phyloP scores from a whole-genome alignment of 2,329 filamentous ascomycete genomes.

The Madurella fahalii region DNA sequence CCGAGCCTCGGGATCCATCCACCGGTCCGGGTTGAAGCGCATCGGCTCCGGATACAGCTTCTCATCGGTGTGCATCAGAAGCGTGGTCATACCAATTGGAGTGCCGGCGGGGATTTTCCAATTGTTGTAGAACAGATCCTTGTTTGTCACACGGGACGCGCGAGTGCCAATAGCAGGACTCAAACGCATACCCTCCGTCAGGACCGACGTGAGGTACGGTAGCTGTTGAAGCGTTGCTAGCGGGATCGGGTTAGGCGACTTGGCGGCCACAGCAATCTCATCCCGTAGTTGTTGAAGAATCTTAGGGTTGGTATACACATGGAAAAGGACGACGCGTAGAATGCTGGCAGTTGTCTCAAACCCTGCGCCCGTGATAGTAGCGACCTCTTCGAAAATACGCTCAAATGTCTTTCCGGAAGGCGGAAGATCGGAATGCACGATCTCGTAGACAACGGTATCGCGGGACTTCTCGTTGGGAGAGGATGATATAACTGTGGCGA shows the following conservation, averaged over 20 bases:
- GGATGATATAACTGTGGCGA: neutral
- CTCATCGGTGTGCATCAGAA: slow-evolving; percentile 27
- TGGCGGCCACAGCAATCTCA: slow-evolving; percentile 29
- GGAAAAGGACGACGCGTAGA: slow-evolving; percentile 33
- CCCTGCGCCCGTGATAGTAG: slow-evolving; percentile 33
- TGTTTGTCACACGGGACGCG: slow-evolving; percentile 37
- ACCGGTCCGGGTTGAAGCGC: slow-evolving; percentile 29
- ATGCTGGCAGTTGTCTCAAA: slow-evolving; percentile 35
- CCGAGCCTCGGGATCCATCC: slow-evolving; percentile 19
- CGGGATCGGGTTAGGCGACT: neutral
- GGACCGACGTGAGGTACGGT: slow-evolving; percentile 40
- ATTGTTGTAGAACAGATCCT: slow-evolving; percentile 21
- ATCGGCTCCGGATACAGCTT: slow-evolving; percentile 17
- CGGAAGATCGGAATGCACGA: slow-evolving; percentile 31
- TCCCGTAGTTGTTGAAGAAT: slow-evolving; percentile 29
- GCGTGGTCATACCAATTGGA: slow-evolving; percentile 27
- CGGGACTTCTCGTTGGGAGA: neutral
- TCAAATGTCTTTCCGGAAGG: slow-evolving; percentile 30
- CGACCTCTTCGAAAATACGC: slow-evolving; percentile 34
- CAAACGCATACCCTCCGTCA: slow-evolving; percentile 44
- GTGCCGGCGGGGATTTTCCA: slow-evolving; percentile 28
- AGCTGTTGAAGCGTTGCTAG: slow-evolving; percentile 31
- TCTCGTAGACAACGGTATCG: slow-evolving; percentile 32
- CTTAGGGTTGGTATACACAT: slow-evolving; percentile 32
- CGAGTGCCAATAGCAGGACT: slow-evolving; percentile 39